phyloP scores from a whole-genome alignment of 208 protist genomes.

The Trypanosoma rangeli region DNA sequence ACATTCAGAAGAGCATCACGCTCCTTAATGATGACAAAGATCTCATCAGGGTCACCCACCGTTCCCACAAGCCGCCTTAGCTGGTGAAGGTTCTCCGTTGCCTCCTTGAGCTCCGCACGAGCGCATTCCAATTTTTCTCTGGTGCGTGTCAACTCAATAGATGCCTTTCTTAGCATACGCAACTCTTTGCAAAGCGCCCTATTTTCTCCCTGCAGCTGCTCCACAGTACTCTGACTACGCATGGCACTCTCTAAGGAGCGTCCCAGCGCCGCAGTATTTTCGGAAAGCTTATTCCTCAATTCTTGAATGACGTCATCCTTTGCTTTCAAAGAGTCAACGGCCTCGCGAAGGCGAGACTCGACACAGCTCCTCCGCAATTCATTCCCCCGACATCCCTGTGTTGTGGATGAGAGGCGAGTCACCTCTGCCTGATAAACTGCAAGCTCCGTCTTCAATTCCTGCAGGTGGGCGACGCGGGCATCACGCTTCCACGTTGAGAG shows the following conservation, averaged over 20 bases:
- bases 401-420: slow-evolving; percentile 20
- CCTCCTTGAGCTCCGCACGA: slow-evolving; percentile 32
- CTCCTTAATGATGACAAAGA: slow-evolving; percentile 41
- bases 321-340: neutral
- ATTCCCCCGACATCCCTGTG: neutral
- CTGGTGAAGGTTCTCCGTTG: slow-evolving; percentile 30
- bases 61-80: slow-evolving; percentile 32
- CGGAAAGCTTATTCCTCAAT: slow-evolving; percentile 14
- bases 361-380: neutral
- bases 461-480: slow-evolving; percentile 40
- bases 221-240: slow-evolving; percentile 10
- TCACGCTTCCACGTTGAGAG: slow-evolving; percentile 37
- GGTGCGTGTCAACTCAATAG: slow-evolving; percentile 21
- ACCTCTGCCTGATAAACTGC: slow-evolving; percentile 42
- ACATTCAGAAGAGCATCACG: slow-evolving; percentile 52
- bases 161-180: slow-evolving; percentile 9
- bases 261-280: slow-evolving; percentile 9
- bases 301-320: slow-evolving; percentile 20
- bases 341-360: slow-evolving; percentile 5
- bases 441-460: slow-evolving; percentile 42
- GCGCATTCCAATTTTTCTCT: slow-evolving; percentile 41
- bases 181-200: slow-evolving; percentile 20
- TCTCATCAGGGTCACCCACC: slow-evolving; percentile 30
- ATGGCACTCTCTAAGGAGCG: slow-evolving; percentile 18
- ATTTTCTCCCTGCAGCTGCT: slow-evolving; percentile 24